Evolutionary conservation across 352 stramenopile genomes (phyloP).

Genomic region (Phytophthora pseudosyringae): DNA sequence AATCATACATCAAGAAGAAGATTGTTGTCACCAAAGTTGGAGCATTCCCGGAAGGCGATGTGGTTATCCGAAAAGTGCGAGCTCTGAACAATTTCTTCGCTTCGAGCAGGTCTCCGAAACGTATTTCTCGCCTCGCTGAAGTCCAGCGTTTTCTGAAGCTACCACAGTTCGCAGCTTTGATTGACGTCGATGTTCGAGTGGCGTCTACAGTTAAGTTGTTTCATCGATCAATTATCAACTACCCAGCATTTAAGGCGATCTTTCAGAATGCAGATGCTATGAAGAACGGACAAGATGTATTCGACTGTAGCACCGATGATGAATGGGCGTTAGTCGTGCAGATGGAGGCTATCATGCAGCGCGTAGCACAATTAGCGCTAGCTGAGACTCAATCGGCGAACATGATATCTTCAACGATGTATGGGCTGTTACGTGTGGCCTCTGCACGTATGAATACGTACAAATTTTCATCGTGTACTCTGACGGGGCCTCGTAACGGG

Average conservation of each 20-base stretch:
- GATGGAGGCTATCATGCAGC: slow-evolving; percentile 1
- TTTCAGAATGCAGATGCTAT: no score
- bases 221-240: slow-evolving; percentile 11
- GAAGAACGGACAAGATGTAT: not conserved
- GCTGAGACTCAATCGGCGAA: no score
- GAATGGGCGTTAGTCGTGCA: not conserved
- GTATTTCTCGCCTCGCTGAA: not conserved
- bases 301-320: not conserved
- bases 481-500: no score
- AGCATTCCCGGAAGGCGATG: not conserved
- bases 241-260: not conserved
- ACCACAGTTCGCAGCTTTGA: not conserved
- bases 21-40: slow-evolving; percentile 5
- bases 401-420: no score
- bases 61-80: slow-evolving; percentile 10
- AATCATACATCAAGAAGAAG: not conserved
- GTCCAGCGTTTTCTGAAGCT: slow-evolving; percentile 8
- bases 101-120: not conserved
- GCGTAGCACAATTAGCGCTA: no score
- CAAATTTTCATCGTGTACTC: no score
- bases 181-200: not conserved
- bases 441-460: no score
- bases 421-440: no score
- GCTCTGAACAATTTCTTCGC: slow-evolving; percentile 11
- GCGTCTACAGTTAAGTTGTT: not conserved